Base-by-base conservation (phyloP, 2,329 filamentous ascomycete species). In the Calonectria henricotiae region DNA sequence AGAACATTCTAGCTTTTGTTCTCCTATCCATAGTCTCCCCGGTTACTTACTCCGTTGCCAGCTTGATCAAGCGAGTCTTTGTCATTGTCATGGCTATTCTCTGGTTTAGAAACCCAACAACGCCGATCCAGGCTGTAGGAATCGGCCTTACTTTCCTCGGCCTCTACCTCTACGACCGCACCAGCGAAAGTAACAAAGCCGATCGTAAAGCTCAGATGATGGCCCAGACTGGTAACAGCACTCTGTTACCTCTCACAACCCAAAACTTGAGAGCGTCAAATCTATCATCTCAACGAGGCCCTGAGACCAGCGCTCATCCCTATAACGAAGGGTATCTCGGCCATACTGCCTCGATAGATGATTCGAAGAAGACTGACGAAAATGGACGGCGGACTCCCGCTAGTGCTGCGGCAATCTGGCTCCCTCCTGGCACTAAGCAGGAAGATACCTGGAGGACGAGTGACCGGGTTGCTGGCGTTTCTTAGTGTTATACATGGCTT, bases 31-130 rank as follows among this genome's bases (percentile, higher is more conserved):
- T 98, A 86, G 93, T 98, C 13, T 97, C 95, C 0, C 96, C 96
- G 0, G 96, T 99, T 43, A 98, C 96, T 0, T 99, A 99, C 85
- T 98, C 94, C 0, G 96, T 99, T 43, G 96, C 96, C 41, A 97
- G 93, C 67, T 86, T 99, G 71, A 96, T 99, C 83, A 99, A 99
- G 85, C 93, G 96, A 60, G 96, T 99, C 13, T 98, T 98, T 79
- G 96, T 99, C 78, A 98, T 99, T 77, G 90, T 96, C 69, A 93
- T 98, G 76, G 95, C 96, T 7, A 96, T 99, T 72, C 85, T 98
- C 75, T 99, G 96, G 96, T 99, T 98, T 83, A 93, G 94, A 73
- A 98, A 92, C 81, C 90, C 93, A 1, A 98, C 96, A 37, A 98
- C 94, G 5, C 88, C 87, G 17, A 82, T 97, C 17, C 96, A 99